Conservation (phyloP, 2,329 filamentous ascomycete genomes). For the Chaetomium olivaceum region DNA sequence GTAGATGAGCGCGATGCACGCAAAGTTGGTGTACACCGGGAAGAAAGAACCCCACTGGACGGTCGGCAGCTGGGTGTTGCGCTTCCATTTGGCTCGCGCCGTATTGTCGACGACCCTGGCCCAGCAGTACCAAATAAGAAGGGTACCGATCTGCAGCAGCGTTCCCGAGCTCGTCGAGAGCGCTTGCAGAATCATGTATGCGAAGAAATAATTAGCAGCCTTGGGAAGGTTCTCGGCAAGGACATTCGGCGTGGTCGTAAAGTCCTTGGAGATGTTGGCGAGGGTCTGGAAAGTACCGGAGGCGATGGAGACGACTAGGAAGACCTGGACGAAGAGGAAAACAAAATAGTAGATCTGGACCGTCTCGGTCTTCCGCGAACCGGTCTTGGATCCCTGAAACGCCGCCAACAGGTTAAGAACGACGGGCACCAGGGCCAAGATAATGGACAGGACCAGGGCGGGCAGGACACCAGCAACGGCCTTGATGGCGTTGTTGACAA, state of each 20-base stretch:
- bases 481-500: conserved; percentile 62
- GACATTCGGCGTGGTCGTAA: conserved; percentile 66
- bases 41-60: conserved; percentile 94
- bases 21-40: conserved; percentile 94
- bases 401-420: conserved; percentile 72
- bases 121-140: conserved; percentile 79
- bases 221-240: conserved; percentile 80
- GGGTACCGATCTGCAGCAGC: conserved; percentile 76
- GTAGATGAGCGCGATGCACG: conserved; percentile 88
- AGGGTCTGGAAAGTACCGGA: conserved; percentile 67
- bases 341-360: conserved; percentile 91
- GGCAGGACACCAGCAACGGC: conserved; percentile 83
- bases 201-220: conserved; percentile 96
- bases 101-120: conserved; percentile 83
- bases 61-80: conserved; percentile 75
- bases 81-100: conserved; percentile 75
- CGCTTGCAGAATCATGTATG: conserved; percentile 95
- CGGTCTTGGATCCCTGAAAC: conserved; percentile 79
- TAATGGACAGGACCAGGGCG: conserved; percentile 70
- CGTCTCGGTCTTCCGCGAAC: conserved; percentile 73
- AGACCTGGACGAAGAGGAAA: conserved; percentile 93
- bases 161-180: conserved; percentile 88
- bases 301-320: conserved; percentile 86
- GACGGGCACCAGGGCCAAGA: conserved; percentile 79
- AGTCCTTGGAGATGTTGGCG: conserved; percentile 56